Evolutionary conservation across 2,329 filamentous ascomycete genomes (phyloP).

Genomic region (Botrytis cinerea): DNA sequence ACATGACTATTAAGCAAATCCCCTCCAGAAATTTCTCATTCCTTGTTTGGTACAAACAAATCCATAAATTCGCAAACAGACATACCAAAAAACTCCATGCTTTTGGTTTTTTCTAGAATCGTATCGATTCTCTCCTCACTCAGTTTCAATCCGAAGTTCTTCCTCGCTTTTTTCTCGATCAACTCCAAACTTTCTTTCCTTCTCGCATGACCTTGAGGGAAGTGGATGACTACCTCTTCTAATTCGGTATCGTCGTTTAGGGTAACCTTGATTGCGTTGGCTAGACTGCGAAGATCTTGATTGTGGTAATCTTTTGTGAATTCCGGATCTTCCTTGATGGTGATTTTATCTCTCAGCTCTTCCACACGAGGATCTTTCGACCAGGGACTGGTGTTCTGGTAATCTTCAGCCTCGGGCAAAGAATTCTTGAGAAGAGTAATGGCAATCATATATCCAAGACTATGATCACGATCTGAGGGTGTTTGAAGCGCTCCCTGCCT

Average conservation of each 20-base stretch:
- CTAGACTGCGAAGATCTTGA: slow-evolving; percentile 36
- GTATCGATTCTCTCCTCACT: slow-evolving; percentile 27
- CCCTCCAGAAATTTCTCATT: background rate
- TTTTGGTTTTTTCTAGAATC: slow-evolving; percentile 21
- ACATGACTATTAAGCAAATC: background rate
- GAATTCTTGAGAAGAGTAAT: slow-evolving; percentile 41
- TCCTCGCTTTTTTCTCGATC: slow-evolving; percentile 33
- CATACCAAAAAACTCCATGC: slow-evolving; percentile 25
- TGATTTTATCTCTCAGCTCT: slow-evolving; percentile 36
- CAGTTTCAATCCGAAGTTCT: slow-evolving; percentile 34
- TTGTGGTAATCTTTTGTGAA: slow-evolving; percentile 43
- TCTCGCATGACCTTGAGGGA: slow-evolving; percentile 40
- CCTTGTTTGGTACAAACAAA: slow-evolving; percentile 22
- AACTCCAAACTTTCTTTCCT: slow-evolving; percentile 29
- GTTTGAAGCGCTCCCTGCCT: slow-evolving; percentile 37
- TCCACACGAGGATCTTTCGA: slow-evolving; percentile 11
- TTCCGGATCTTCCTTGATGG: slow-evolving; percentile 35
- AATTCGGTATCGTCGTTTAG: slow-evolving; percentile 36
- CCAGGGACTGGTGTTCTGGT: slow-evolving; percentile 18
- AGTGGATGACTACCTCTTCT: slow-evolving; percentile 43
- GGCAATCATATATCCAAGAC: slow-evolving; percentile 43
- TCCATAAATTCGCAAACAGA: slow-evolving; percentile 22
- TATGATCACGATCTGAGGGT: slow-evolving; percentile 44
- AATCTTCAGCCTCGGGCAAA: slow-evolving; percentile 23
- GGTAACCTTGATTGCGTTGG: slow-evolving; percentile 37